Conservation (phyloP, 2,329 filamentous ascomycete species). For the Trichoderma aggressivum region DNA sequence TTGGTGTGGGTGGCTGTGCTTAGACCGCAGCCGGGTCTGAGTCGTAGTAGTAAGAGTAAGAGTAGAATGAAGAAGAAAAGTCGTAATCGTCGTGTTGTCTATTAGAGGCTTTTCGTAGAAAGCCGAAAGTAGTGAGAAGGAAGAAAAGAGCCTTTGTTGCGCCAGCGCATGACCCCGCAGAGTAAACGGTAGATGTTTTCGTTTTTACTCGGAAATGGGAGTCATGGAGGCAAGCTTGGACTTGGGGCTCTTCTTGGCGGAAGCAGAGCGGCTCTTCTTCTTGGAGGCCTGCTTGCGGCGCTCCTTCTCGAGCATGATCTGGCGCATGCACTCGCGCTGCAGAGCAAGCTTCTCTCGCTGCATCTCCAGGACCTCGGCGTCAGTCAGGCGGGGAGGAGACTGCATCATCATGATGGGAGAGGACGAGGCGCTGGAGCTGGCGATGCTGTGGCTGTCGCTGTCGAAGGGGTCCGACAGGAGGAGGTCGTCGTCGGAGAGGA, state of each 20-base stretch:
- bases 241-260: constrained; percentile 51
- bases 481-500: constrained; percentile 63
- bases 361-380: constrained; percentile 48
- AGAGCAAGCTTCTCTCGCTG: constrained; percentile 49
- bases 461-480: constrained; percentile 51
- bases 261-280: constrained; percentile 36
- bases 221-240: constrained; percentile 49
- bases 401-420: constrained; percentile 31
- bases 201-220: constrained; percentile 50
- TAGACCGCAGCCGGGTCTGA: background rate
- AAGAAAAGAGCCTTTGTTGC: background rate
- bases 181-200: background rate
- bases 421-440: constrained; percentile 43
- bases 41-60: background rate
- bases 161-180: constrained; percentile 13
- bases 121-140: background rate
- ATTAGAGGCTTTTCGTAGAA: constrained; percentile 4
- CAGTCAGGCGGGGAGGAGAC: constrained; percentile 38
- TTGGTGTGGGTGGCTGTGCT: constrained; percentile 2
- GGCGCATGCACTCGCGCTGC: constrained; percentile 52
- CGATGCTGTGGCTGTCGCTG: constrained; percentile 48
- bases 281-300: constrained; percentile 42
- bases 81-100: constrained; percentile 2
- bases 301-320: constrained; percentile 54
- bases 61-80: background rate